Evolutionary conservation across 768 basidiomycete genomes (phyloP), one percentile per base, ranked within the genome.

Genomic region (Tricholoma bakamatsutake): DNA sequence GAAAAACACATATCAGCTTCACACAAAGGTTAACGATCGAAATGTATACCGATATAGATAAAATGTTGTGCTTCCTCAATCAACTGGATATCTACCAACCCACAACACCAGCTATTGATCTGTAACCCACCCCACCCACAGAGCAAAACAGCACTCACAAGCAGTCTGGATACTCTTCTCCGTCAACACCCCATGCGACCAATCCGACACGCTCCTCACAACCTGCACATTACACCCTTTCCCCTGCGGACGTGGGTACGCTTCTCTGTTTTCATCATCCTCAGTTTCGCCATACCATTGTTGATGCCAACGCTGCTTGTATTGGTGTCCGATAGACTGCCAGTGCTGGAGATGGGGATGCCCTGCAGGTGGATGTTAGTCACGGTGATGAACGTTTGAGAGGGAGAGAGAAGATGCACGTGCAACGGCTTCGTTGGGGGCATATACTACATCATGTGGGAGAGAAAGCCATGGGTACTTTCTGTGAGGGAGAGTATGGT

Each of bases 151-250:
- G 4, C 33, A 81, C 88, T 67, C 64, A 91, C 90, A 93, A 47
- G 96, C 95, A 62, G 93, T 88, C 71, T 97, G 95, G 57, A 98
- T 93, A 69, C 90, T 93, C 56, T 84, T 81, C 69, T 98, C 96
- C 3, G 82, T 87, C 60, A 95, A 75, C 34, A 94, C 89, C 2
- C 95, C 96, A 62, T 93, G 91, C 63, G 87, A 90, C 96, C 96
- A 99, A 70, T 98, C 96, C 1, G 79, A 84, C 18, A 94, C 89
- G 58, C 88, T 91, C 53, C 96, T 81, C 42, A 92, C 79, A 13
- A 81, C 92, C 74, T 98, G 93, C 15, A 93, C 87, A 33, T 75
- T 75, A 64, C 86, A 87, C 7, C 76, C 77, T 1, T 80, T 80
- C 30, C 79, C 73, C 24, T 61, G 52, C 0, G 77, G 78, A 13